Evolutionary conservation across 805 yeast species (phyloP).

Genomic region (Starmerella apicola): DNA sequence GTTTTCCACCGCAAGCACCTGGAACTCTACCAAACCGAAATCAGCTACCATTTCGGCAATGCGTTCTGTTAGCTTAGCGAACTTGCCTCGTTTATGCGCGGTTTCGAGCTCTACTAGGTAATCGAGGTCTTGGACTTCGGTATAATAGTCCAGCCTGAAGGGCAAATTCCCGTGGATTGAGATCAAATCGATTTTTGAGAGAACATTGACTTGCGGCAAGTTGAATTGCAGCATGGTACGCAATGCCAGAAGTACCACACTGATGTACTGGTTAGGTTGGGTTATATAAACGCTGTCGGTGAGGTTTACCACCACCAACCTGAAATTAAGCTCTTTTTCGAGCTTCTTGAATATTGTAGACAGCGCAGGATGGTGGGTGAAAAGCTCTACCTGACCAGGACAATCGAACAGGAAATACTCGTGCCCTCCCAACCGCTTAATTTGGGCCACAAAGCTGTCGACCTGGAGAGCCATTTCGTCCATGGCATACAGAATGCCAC

Average conservation of each 20-base stretch:
- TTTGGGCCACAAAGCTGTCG: constrained; percentile 44
- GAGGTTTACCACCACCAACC: constrained; percentile 63
- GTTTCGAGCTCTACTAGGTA: constrained; percentile 61
- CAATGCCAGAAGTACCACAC: constrained; percentile 64
- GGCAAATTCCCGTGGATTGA: constrained; percentile 65
- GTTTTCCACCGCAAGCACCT: constrained; percentile 82
- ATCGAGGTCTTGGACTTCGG: constrained; percentile 78
- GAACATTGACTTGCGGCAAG: constrained; percentile 83
- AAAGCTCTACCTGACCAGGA: constrained; percentile 93
- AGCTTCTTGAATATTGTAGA: constrained; percentile 52
- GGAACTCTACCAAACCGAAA: constrained; percentile 75
- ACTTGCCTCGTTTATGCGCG: constrained; percentile 35
- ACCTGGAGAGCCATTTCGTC: constrained; percentile 49
- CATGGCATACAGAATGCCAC: constrained; percentile 80
- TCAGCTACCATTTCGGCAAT: constrained; percentile 79
- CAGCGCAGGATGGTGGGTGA: constrained; percentile 76
- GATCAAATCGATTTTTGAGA: constrained; percentile 79
- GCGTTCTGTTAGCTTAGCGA: constrained; percentile 53
- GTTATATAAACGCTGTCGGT: constrained; percentile 75
- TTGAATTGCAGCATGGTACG: constrained; percentile 89
- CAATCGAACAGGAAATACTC: constrained; percentile 63
- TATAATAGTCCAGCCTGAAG: constrained; percentile 70
- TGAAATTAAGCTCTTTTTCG: constrained; percentile 50
- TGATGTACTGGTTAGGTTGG: constrained; percentile 78
- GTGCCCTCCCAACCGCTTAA: constrained; percentile 43